These are phyloP conservation scores for Zygotorulaspora chibaensis DNA, from an alignment of 805 yeast species.

Conservation along the genomic window DNA sequence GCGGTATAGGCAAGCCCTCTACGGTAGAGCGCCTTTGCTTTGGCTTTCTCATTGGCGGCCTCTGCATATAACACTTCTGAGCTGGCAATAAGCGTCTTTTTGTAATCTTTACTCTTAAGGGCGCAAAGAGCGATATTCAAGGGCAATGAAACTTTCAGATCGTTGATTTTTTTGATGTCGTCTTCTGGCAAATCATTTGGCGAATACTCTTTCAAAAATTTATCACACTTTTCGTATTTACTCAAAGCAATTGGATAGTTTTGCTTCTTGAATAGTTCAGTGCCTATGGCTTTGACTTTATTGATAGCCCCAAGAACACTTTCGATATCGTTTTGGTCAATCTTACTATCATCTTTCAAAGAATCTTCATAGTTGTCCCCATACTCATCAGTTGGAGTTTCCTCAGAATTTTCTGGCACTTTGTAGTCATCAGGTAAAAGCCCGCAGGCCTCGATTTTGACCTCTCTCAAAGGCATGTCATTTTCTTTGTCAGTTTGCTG, in stretches of 20 bases:
- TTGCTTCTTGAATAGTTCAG: slow-evolving; percentile 64
- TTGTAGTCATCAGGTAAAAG: slow-evolving; percentile 58
- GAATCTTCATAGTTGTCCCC: slow-evolving; percentile 80
- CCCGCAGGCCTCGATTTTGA: slow-evolving; percentile 76
- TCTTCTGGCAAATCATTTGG: slow-evolving; percentile 53
- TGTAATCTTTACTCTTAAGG: slow-evolving; percentile 54
- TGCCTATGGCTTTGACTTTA: slow-evolving; percentile 71
- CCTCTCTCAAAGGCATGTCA: slow-evolving; percentile 70
- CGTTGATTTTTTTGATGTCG: slow-evolving; percentile 45
- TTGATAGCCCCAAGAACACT: slow-evolving; percentile 63
- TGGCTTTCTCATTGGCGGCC: slow-evolving; percentile 55
- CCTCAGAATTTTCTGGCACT: slow-evolving; percentile 41
- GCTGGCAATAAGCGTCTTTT: slow-evolving; percentile 54
- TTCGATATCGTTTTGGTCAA: slow-evolving; percentile 56
- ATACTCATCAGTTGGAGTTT: slow-evolving; percentile 63
- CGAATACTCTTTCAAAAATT: slow-evolving; percentile 64
- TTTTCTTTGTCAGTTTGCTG: slow-evolving; percentile 52
- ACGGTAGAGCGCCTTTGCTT: slow-evolving; percentile 83
- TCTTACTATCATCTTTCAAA: slow-evolving; percentile 66
- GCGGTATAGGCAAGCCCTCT: slow-evolving; percentile 70
- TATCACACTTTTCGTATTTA: slow-evolving; percentile 71
- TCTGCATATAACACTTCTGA: slow-evolving; percentile 62
- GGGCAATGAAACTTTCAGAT: slow-evolving; percentile 57
- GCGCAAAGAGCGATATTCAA: slow-evolving; percentile 74
- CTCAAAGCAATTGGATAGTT: slow-evolving; percentile 51